These are phyloP conservation scores for Salix purpurea DNA, from an alignment of 345 rosid genomes.

Conservation along the genomic window DNA sequence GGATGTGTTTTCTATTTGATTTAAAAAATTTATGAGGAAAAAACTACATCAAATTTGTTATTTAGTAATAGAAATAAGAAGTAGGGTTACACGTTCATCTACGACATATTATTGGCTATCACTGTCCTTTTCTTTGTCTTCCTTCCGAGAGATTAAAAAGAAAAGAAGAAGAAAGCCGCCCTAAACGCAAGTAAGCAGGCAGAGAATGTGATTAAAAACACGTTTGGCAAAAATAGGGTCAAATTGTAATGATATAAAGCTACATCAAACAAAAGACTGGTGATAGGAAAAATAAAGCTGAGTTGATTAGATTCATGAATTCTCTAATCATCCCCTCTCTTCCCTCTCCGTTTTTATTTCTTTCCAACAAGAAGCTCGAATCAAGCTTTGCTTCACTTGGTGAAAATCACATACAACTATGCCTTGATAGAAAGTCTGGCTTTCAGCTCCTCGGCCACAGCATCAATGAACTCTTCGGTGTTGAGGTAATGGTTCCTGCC, in stretches of 20 bases:
- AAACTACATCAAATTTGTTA: no score
- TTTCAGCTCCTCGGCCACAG: conserved; percentile 74
- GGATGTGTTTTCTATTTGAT: no score
- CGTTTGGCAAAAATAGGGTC: background rate
- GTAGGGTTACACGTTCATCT: no score
- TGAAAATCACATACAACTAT: conserved; percentile 8
- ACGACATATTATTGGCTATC: no score
- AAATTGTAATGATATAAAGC: background rate
- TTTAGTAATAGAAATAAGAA: no score
- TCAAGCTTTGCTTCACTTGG: background rate
- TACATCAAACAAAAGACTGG: background rate
- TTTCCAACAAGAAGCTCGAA: background rate
- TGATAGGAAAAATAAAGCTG: background rate
- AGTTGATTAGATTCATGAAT: background rate
- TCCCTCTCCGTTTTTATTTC: background rate
- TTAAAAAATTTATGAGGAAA: no score
- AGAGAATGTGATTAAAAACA: background rate
- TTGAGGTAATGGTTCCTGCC: conserved; percentile 71
- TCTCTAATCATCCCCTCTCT: background rate
- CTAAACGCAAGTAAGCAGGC: background rate
- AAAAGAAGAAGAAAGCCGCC: background rate
- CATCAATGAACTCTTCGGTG: conserved; percentile 95
- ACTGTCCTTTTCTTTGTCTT: no score
- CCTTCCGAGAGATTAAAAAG: background rate
- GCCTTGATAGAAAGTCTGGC: conserved; percentile 49